A percentile compares a stretch with the other conserved stretches of the same genome.
Conservation (phyloP, 345 rosid genomes). For the Eucalyptus viminalis region DNA sequence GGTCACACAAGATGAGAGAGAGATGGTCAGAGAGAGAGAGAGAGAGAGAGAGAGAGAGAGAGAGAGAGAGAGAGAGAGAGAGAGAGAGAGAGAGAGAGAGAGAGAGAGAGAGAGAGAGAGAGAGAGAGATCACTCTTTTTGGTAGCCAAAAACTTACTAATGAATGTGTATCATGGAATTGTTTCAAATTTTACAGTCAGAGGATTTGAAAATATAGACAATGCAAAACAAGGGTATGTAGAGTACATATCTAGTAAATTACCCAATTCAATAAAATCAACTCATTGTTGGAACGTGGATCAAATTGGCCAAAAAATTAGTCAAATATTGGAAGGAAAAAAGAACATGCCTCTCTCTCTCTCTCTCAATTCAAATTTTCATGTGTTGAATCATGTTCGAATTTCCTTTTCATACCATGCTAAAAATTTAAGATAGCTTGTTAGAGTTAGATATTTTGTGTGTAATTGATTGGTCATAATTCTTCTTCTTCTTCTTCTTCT, state of each 20-base stretch:
- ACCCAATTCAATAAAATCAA: neutral
- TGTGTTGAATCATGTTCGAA: neutral
- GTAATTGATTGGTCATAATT: neutral
- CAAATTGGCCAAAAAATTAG: neutral
- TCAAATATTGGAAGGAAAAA: neutral
- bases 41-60: too few relatives aligned
- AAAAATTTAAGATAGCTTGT: neutral
- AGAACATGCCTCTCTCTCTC: neutral
- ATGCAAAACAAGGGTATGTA: neutral
- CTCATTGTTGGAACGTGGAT: neutral
- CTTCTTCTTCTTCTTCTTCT: too few relatives aligned
- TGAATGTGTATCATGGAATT: neutral
- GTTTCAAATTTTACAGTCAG: neutral
- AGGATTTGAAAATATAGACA: neutral
- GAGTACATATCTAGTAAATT: neutral
- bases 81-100: neutral
- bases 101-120: neutral
- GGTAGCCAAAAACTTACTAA: neutral
- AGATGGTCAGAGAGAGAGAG: too few relatives aligned
- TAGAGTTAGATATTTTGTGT: neutral
- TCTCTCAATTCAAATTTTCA: neutral
- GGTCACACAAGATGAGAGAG: too few relatives aligned
- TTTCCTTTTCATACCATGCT: neutral
- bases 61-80: too few relatives aligned
- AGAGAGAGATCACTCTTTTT: neutral